phyloP scores from a whole-genome alignment of 768 basidiomycete species.

The Leccinellum albellum region DNA sequence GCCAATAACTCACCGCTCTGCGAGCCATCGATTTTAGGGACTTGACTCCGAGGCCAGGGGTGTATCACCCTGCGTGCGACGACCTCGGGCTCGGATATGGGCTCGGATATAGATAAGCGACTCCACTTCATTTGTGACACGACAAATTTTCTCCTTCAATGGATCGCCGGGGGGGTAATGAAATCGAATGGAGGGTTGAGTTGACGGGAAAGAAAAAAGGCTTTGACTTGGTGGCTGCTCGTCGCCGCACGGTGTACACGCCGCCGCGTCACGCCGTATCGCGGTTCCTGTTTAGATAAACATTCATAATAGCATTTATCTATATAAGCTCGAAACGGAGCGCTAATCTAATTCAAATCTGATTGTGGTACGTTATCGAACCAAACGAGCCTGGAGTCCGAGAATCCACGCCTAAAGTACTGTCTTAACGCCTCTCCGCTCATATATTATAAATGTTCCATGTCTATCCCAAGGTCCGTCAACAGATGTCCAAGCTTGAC shows the following conservation, averaged over 20 bases:
- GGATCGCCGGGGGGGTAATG: not conserved
- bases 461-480: slow-evolving; percentile 14
- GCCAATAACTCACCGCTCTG: slow-evolving; percentile 38
- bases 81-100: not conserved
- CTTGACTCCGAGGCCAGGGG: slow-evolving; percentile 23
- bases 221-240: not conserved
- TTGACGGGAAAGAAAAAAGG: not conserved
- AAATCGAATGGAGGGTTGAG: not conserved
- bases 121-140: not conserved
- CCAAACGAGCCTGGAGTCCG: not conserved
- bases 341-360: not conserved
- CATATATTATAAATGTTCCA: slow-evolving; percentile 32
- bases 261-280: too few relatives aligned
- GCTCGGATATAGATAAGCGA: not conserved
- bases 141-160: not conserved
- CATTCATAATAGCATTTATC: too few relatives aligned
- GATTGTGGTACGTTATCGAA: not conserved
- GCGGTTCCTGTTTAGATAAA: too few relatives aligned
- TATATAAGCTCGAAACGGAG: not conserved
- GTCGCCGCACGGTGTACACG: slow-evolving; percentile 2
- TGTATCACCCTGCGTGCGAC: not conserved
- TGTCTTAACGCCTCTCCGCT: not conserved
- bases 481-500: not conserved
- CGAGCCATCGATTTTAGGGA: slow-evolving; percentile 50
- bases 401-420: not conserved